Conservation (phyloP, 2,329 filamentous ascomycete genomes). For the Aspergillus pseudoterreus region DNA sequence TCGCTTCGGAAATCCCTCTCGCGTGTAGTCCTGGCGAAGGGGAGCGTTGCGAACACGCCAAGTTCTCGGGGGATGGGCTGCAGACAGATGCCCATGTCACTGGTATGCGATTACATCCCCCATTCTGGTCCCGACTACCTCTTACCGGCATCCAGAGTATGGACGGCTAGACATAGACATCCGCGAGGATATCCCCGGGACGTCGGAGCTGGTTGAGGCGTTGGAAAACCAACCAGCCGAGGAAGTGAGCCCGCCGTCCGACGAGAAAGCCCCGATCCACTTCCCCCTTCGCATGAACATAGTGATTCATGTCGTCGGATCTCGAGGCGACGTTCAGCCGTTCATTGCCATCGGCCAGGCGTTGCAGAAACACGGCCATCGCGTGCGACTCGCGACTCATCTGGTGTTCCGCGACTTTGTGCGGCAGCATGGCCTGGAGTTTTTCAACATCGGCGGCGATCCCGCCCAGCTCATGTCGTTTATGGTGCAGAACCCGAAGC, state of each 20-base stretch:
- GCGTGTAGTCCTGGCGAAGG: not conserved
- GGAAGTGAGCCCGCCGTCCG: not conserved
- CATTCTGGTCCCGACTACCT: not conserved
- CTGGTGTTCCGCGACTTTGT: not conserved
- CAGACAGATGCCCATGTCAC: not conserved
- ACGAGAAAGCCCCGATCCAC: not conserved
- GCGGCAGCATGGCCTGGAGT: not conserved
- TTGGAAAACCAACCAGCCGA: not conserved
- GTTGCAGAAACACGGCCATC: not conserved
- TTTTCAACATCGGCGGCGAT: slow-evolving; percentile 1
- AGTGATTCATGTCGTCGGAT: not conserved
- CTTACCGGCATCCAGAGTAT: not conserved
- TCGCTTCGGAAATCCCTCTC: not conserved
- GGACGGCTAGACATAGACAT: not conserved
- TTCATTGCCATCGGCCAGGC: not conserved
- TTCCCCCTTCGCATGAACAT: not conserved
- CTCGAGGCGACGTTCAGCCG: not conserved
- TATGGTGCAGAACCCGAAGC: slow-evolving; percentile 1
- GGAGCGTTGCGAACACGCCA: not conserved
- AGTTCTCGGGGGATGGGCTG: not conserved
- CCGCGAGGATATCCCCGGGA: not conserved
- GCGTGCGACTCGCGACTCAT: not conserved
- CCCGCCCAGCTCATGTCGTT: not conserved
- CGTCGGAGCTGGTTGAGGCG: not conserved
- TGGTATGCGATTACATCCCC: not conserved